Evolutionary conservation across 2,329 filamentous ascomycete species (phyloP).

Genomic region (Podosphaera xanthii): DNA sequence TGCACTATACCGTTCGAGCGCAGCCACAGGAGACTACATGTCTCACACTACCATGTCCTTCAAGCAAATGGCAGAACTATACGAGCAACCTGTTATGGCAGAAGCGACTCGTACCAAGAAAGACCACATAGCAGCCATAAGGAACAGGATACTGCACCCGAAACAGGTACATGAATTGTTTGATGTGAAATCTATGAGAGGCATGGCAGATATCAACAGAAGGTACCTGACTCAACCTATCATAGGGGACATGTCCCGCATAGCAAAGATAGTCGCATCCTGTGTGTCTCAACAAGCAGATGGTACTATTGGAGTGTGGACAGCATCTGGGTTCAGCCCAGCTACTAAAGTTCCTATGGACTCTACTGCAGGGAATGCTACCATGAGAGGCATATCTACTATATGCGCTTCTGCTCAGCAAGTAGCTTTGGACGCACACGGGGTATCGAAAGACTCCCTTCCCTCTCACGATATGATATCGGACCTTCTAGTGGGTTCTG

Average conservation of each 20-base stretch:
- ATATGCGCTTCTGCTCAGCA: neutral
- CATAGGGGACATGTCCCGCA: neutral
- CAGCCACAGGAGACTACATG: neutral
- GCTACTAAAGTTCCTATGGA: neutral
- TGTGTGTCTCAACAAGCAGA: neutral
- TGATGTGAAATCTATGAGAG: neutral
- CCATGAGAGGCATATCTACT: neutral
- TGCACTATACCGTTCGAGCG: neutral
- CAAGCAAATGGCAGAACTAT: too few species aligned
- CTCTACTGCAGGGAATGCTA: neutral
- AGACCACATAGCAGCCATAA: too few species aligned
- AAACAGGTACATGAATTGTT: neutral
- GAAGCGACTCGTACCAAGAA: too few species aligned
- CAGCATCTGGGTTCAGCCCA: neutral
- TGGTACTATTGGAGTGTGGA: neutral
- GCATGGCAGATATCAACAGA: neutral
- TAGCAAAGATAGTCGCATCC: neutral
- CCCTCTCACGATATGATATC: neutral
- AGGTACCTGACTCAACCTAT: neutral
- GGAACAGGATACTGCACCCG: too few species aligned
- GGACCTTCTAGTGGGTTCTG: neutral
- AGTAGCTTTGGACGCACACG: neutral
- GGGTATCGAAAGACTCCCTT: neutral
- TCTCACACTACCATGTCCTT: neutral
- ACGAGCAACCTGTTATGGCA: too few species aligned